These are phyloP conservation scores for Stephanodiscus triporus DNA, from an alignment of 108 stramenopile genomes.

Conservation along the genomic window DNA sequence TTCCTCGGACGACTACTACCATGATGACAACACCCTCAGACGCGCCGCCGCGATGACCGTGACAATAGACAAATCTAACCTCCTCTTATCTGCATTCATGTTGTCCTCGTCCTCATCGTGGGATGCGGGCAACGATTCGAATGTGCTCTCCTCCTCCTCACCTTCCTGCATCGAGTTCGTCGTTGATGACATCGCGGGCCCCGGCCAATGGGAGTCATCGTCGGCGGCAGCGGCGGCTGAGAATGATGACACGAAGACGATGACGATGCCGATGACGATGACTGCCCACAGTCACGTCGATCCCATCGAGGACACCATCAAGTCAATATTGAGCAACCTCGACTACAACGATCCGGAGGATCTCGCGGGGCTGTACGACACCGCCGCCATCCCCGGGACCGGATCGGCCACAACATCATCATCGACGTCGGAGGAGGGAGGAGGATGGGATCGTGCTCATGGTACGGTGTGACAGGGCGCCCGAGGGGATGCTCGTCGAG, in stretches of 20 bases:
- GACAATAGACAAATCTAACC: too few relatives aligned
- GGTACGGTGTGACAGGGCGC: slow-evolving; percentile 75
- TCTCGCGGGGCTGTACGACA: slow-evolving; percentile 34
- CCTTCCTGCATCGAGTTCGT: neutral
- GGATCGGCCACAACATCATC: slow-evolving; percentile 11
- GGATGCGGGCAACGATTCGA: slow-evolving; percentile 39
- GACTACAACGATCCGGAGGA: slow-evolving; percentile 31
- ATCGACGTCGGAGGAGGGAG: neutral
- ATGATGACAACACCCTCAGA: too few relatives aligned
- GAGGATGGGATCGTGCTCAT: slow-evolving; percentile 67
- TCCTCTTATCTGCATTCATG: too few relatives aligned
- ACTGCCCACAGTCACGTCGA: neutral
- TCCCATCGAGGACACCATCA: slow-evolving; percentile 29
- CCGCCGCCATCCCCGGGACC: neutral
- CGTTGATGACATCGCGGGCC: neutral
- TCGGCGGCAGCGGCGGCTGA: neutral
- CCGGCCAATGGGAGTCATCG: slow-evolving; percentile 12
- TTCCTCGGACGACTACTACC: too few relatives aligned
- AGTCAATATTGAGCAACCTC: slow-evolving; percentile 30
- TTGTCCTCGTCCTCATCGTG: slow-evolving; percentile 1
- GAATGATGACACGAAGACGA: neutral
- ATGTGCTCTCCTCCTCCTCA: neutral
- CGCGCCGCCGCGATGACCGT: too few relatives aligned
- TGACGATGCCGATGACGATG: neutral
- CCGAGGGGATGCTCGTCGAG: slow-evolving; percentile 58